phyloP scores from a whole-genome alignment of 2,329 filamentous ascomycete species.

The Cladorrhinum sp. region DNA sequence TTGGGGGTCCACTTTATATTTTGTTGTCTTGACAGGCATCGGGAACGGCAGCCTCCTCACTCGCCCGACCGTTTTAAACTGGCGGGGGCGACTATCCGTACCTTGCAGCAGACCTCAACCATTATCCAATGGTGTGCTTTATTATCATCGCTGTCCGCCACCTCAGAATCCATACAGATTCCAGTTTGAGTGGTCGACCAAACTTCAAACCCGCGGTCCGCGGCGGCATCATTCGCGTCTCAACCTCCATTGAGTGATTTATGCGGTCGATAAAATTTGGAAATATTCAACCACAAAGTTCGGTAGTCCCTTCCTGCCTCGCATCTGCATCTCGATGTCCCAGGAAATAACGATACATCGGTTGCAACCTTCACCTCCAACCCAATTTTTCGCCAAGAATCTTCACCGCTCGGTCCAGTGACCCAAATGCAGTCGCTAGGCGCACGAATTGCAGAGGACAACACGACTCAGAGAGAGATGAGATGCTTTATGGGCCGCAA shows the following conservation, averaged over 20 bases:
- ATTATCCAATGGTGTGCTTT: not conserved
- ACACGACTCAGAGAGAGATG: not conserved
- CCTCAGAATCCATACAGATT: no score
- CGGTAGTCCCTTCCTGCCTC: no score
- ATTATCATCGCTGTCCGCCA: not conserved
- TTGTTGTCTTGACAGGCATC: not conserved
- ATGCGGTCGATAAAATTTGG: not conserved
- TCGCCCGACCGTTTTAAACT: not conserved
- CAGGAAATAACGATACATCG: slow-evolving; percentile 8
- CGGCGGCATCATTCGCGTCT: not conserved
- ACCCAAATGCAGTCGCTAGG: slow-evolving; percentile 5
- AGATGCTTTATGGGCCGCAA: not conserved
- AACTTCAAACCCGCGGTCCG: not conserved
- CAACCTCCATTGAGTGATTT: not conserved
- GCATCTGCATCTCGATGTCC: slow-evolving; percentile 3
- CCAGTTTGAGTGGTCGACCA: not conserved
- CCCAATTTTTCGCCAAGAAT: not conserved
- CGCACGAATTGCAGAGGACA: not conserved
- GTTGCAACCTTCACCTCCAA: slow-evolving; percentile 8
- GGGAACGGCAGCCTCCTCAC: not conserved
- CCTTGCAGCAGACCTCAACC: not conserved
- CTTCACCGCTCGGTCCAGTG: slow-evolving; percentile 8
- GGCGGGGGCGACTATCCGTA: not conserved
- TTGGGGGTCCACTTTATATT: slow-evolving; percentile 1
- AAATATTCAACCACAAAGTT: no score